These are phyloP conservation scores for Patellaria atrata DNA, from an alignment of 495 filamentous ascomycete species.

Conservation along the genomic window DNA sequence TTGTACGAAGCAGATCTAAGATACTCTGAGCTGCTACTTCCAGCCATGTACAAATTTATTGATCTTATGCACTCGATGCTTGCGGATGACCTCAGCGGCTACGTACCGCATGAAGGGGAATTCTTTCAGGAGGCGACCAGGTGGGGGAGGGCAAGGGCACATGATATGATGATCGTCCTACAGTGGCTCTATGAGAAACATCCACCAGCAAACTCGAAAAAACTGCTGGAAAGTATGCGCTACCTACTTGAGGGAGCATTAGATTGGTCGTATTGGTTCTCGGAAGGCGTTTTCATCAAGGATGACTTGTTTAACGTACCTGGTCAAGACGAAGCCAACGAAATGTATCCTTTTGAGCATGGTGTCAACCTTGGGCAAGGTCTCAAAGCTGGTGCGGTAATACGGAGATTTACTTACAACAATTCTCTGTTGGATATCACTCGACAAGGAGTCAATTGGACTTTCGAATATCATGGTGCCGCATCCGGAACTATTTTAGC, in stretches of 20 bases:
- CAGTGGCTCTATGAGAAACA: conserved; percentile 41
- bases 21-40: conserved; percentile 25
- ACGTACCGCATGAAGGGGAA: conserved; percentile 30
- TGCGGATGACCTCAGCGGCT: conserved; percentile 35
- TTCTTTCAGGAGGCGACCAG: too few species aligned
- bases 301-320: conserved; percentile 29
- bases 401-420: conserved; percentile 30
- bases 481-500: conserved; percentile 21
- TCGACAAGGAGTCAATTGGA: conserved; percentile 33
- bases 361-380: conserved; percentile 38
- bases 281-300: conserved; percentile 26
- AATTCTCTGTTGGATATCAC: conserved; percentile 29
- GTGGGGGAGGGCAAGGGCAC: conserved; percentile 21
- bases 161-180: conserved; percentile 27
- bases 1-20: conserved; percentile 30
- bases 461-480: conserved; percentile 32
- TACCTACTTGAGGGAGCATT: conserved; percentile 28
- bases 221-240: conserved; percentile 33
- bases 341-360: conserved; percentile 30
- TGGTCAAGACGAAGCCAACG: conserved; percentile 6
- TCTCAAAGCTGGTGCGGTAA: conserved; percentile 33
- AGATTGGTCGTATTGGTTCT: conserved; percentile 34
- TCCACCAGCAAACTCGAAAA: conserved; percentile 22
- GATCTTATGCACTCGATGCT: conserved; percentile 35
- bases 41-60: conserved; percentile 27